Evolutionary conservation across 1,284 basidiomycete genomes (phyloP).

Genomic region (Tausonia pullulans): DNA sequence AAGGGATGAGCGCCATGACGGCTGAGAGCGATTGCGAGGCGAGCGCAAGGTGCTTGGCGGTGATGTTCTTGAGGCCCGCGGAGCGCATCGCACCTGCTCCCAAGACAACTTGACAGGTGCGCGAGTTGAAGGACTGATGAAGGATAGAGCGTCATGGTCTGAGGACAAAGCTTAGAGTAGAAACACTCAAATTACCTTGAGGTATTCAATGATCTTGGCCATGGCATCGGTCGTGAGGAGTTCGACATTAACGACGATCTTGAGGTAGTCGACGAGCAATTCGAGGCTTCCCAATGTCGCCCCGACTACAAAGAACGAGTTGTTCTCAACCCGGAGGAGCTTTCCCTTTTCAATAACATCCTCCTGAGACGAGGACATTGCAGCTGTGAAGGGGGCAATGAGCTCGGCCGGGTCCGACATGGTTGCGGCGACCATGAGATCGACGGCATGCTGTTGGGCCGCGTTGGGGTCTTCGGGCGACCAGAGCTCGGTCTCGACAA

Average conservation of each 20-base stretch:
- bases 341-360: constrained; percentile 27
- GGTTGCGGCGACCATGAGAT: constrained; percentile 67
- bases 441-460: constrained; percentile 66
- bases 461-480: constrained; percentile 68
- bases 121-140: constrained; percentile 74
- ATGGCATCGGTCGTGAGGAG: constrained; percentile 88
- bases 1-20: constrained; percentile 90
- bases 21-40: constrained; percentile 92
- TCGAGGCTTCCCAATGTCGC: constrained; percentile 70
- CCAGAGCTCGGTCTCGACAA: constrained; percentile 49
- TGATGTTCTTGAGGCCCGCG: constrained; percentile 95
- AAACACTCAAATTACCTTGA: constrained; percentile 48
- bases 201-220: constrained; percentile 84
- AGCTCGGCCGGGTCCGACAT: constrained; percentile 68
- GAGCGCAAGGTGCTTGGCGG: constrained; percentile 90
- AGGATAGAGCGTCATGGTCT: not conserved
- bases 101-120: constrained; percentile 94
- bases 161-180: constrained; percentile 4
- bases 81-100: constrained; percentile 97
- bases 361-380: not conserved
- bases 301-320: constrained; percentile 69
- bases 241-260: constrained; percentile 75
- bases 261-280: constrained; percentile 74
- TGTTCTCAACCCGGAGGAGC: constrained; percentile 70
- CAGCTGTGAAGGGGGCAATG: constrained; percentile 16